Evolutionary conservation across 192 early-diverging fungal genomes (phyloP).

Genomic region (Dispira simplex): DNA sequence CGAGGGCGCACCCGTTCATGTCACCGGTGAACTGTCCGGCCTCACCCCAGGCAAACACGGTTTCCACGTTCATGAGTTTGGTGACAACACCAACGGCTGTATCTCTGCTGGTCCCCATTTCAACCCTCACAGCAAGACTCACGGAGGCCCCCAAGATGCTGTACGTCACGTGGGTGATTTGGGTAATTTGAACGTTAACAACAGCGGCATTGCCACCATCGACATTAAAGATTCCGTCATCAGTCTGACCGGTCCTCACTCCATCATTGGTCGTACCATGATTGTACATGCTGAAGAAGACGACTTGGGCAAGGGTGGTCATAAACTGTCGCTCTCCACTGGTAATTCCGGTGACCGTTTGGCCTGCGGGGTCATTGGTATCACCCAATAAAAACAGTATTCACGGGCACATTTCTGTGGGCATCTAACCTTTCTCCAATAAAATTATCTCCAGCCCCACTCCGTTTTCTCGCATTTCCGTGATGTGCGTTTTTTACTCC

Average conservation of each 20-base stretch:
- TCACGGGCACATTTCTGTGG: constrained; percentile 6
- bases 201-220: constrained; percentile 35
- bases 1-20: constrained; percentile 31
- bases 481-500: no score
- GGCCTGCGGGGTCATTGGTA: constrained; percentile 85
- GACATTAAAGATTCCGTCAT: constrained; percentile 42
- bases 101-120: constrained; percentile 75
- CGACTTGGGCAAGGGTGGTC: constrained; percentile 68
- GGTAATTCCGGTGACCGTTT: constrained; percentile 79
- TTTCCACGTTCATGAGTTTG: constrained; percentile 75
- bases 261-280: constrained; percentile 68
- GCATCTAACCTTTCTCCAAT: no score
- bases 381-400: constrained; percentile 26
- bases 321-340: constrained; percentile 56
- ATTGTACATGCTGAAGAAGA: constrained; percentile 75
- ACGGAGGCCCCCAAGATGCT: constrained; percentile 56
- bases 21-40: constrained; percentile 42
- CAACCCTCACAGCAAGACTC: constrained; percentile 62
- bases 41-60: constrained; percentile 62
- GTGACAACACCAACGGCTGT: constrained; percentile 65
- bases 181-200: constrained; percentile 56
- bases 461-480: no score
- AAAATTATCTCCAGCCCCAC: no score
- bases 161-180: constrained; percentile 81
- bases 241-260: constrained; percentile 55